Percentiles rank a stretch among this genome's conserved stretches.
These are phyloP conservation scores for Vanderwaltozyma tropicalis DNA, from an alignment of 805 yeast species.

Conservation along the genomic window DNA sequence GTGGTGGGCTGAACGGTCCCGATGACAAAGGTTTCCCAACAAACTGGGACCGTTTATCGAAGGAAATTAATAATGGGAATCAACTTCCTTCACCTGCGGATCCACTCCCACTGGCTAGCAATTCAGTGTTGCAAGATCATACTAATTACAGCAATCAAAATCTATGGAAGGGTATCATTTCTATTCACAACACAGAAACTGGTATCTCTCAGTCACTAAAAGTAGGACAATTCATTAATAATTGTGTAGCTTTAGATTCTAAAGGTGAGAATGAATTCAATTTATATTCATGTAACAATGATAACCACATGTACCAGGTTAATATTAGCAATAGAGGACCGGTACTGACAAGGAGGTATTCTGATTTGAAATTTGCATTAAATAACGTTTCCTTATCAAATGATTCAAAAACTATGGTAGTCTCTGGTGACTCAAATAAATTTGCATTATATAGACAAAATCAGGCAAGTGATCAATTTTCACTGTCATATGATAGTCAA, in stretches of 20 bases:
- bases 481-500: slow-evolving; percentile 20
- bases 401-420: slow-evolving; percentile 45
- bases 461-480: slow-evolving; percentile 22
- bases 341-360: slow-evolving; percentile 33
- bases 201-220: slow-evolving; percentile 40
- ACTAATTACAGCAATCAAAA: slow-evolving; percentile 24
- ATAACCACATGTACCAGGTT: slow-evolving; percentile 55
- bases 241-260: slow-evolving; percentile 53
- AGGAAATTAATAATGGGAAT: slow-evolving; percentile 6
- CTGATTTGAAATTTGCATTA: slow-evolving; percentile 51
- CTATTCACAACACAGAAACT: slow-evolving; percentile 37
- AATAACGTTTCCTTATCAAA: slow-evolving; percentile 67
- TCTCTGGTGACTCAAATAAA: slow-evolving; percentile 69
- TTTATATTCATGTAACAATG: slow-evolving; percentile 76
- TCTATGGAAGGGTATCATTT: slow-evolving; percentile 42
- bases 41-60: slow-evolving; percentile 17
- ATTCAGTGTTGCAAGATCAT: slow-evolving; percentile 18
- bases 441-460: slow-evolving; percentile 42
- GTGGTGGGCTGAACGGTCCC: slow-evolving; percentile 42
- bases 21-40: slow-evolving; percentile 26
- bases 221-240: slow-evolving; percentile 76
- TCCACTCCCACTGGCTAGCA: slow-evolving; percentile 24
- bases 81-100: slow-evolving; percentile 13
- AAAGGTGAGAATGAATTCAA: slow-evolving; percentile 36
- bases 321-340: slow-evolving; percentile 44